phyloP scores from a whole-genome alignment of 2,329 filamentous ascomycete genomes.

The Monilinia fructicola region DNA sequence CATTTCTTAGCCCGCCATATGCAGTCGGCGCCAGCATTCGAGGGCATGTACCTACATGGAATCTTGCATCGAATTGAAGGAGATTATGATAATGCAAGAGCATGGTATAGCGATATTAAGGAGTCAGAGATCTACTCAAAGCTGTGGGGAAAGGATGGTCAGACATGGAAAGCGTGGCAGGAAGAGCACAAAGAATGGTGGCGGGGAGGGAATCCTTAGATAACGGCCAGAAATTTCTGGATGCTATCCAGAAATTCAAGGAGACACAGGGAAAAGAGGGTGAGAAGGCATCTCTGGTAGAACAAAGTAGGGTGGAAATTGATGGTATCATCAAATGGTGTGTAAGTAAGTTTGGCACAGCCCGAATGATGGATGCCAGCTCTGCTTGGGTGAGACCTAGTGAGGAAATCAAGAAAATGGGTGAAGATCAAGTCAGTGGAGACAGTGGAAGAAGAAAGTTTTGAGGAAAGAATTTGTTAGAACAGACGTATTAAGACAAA shows the following conservation, averaged over 20 bases:
- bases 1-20: slow-evolving; percentile 55
- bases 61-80: slow-evolving; percentile 53
- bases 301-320: slow-evolving; percentile 44
- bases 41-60: slow-evolving; percentile 53
- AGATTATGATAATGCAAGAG: slow-evolving; percentile 49
- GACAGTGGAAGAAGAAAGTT: slow-evolving; percentile 27
- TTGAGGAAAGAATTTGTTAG: slow-evolving; percentile 22
- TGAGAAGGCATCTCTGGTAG: slow-evolving; percentile 31
- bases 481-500: slow-evolving; percentile 23
- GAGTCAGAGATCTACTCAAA: slow-evolving; percentile 41
- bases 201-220: slow-evolving; percentile 32
- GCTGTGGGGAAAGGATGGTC: slow-evolving; percentile 38
- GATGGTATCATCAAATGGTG: slow-evolving; percentile 47
- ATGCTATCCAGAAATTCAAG: slow-evolving; percentile 40
- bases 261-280: slow-evolving; percentile 14
- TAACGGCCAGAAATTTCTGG: slow-evolving; percentile 43
- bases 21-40: slow-evolving; percentile 49
- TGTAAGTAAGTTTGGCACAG: slow-evolving; percentile 47
- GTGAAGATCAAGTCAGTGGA: slow-evolving; percentile 26
- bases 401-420: slow-evolving; percentile 25
- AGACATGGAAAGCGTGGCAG: slow-evolving; percentile 21
- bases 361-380: slow-evolving; percentile 46
- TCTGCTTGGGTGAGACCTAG: slow-evolving; percentile 27
- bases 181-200: neutral
- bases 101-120: slow-evolving; percentile 50